Evolutionary conservation across 495 filamentous ascomycete genomes (phyloP), one percentile per base, ranked within the genome.

Genomic region (Podospora pseudocomata): DNA sequence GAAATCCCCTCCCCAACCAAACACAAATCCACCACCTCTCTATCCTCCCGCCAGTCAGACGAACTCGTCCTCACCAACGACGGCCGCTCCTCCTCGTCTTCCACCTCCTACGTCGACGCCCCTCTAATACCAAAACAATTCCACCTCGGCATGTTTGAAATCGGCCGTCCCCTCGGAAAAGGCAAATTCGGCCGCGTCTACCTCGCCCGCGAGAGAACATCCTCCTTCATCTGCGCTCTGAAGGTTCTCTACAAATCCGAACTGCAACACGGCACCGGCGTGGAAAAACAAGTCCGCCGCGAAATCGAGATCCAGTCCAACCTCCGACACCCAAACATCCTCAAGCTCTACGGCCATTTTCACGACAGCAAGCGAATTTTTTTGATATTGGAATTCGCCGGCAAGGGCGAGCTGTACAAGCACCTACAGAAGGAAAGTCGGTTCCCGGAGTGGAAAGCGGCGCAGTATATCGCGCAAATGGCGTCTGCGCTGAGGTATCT

Each of bases 271-370:
- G 93, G 92, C 62, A 90, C 91, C 60, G 78, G 80, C 13, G 96
- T 97, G 28, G 96, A 99, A 81, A 97, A 96, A 82, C 95, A 98
- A 80, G 92, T 98, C 58, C 87, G 96, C 44, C 90, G 95, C 74
- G 95, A 99, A 76, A 97, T 99, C 65, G 95, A 99, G 79, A 98
- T 99, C 68, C 95, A 99, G 80, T 93, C 89, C 77, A 96, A 99
- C 77, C 84, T 99, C 60, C 90, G 94, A 23, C 95, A 99, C 78
- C 95, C 95, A 54, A 98, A 98, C 78, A 95, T 99, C 76, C 84
- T 99, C 44, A 88, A 93, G 68, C 86, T 99, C 23, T 98, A 92
- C 80, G 93, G 94, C 11, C 94, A 98, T 74, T 99, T 99, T 81
- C 94, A 99, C 80, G 95, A 99, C 78, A 92, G 87, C 81, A 97